Evolutionary conservation across 805 yeast genomes (phyloP), one percentile per base, ranked within the genome.

Genomic region (Metschnikowia kofuensis): DNA sequence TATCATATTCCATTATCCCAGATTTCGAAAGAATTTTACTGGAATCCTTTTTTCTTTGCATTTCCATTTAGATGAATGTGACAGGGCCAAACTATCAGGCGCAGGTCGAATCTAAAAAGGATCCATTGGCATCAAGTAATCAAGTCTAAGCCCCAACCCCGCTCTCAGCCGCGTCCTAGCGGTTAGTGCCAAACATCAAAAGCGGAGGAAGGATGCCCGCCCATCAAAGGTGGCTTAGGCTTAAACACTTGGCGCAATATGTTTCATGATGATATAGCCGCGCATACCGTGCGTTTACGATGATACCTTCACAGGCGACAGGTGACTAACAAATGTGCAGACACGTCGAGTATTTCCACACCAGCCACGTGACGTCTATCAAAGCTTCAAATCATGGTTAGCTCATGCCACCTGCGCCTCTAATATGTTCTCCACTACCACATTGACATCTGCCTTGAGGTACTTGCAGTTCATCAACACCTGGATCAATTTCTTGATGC

Each of bases 381-480:
- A 28, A 27, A 12, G 9, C 5, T 30, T 13, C 15, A 37, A 26
- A 27, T 21, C 13, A 16, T 13, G 37, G 29, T 21, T 14, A 21
- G n/a, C 31, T 35, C 35, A 52, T 16, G 45, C 51, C 34, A 49
- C 47, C 40, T 44, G 70, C 14, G 71, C 71, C 49, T 72, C 77
- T 45, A 73, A 56, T 34, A 73, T 65, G 45, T 70, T 72, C 51
- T 70, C 75, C 26, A 72, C 77, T 21, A 70, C 74, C 30, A 67
- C 71, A 50, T 72, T 62, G 10, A 67, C 74, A 44, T 63, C 67
- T 27, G 68, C 63, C 45, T 67, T 64, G 31, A 70, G 61, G 55
- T 69, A 70, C 49, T 64, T 66, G 51, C 72, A 65, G 51, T 71
- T 72, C 75, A 70, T 69, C 58, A 73, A 63, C 32, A 72, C 75